A percentile compares a stretch with the other conserved stretches of the same genome.
phyloP scores from a whole-genome alignment of 2,329 filamentous ascomycete species.

The Malbranchea zuffiana region DNA sequence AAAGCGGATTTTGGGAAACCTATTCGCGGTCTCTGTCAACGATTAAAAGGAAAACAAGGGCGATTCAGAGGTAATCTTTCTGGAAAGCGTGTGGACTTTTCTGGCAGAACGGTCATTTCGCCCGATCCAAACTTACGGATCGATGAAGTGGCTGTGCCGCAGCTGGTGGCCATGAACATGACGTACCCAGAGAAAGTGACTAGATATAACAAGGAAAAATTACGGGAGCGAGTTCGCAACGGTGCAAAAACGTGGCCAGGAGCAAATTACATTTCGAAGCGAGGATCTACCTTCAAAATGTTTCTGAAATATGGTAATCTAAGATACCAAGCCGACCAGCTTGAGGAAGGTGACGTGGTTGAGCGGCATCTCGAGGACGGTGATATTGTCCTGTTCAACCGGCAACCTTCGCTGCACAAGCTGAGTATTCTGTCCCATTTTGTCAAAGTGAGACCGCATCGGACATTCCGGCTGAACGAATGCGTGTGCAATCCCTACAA shows the following conservation, averaged over 20 bases:
- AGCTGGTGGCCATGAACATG: constrained; percentile 87
- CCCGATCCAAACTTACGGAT: constrained; percentile 91
- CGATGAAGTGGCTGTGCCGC: constrained; percentile 84
- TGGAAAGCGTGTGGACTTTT: constrained; percentile 97
- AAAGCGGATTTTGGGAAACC: constrained; percentile 78
- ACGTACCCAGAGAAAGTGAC: constrained; percentile 89
- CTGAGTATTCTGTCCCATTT: constrained; percentile 96
- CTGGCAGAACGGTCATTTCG: constrained; percentile 91
- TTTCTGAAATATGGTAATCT: constrained; percentile 66
- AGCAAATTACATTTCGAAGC: constrained; percentile 69
- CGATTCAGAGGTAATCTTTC: constrained; percentile 94
- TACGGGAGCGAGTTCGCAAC: constrained; percentile 61
- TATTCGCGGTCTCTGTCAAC: constrained; percentile 87
- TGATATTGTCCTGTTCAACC: constrained; percentile 94
- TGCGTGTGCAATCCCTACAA: constrained; percentile 98
- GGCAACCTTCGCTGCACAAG: constrained; percentile 94
- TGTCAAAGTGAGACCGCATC: constrained; percentile 85
- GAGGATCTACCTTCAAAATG: constrained; percentile 58
- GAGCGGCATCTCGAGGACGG: constrained; percentile 91
- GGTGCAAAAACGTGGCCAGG: constrained; percentile 75
- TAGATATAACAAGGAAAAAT: constrained; percentile 71
- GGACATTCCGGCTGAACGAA: constrained; percentile 93
- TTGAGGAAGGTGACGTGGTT: constrained; percentile 76
- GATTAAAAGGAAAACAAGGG: constrained; percentile 92
- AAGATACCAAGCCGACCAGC: constrained; percentile 57